A percentile compares a stretch with the other conserved stretches of the same genome.
phyloP scores from a whole-genome alignment of 164 flowering plant genomes.

The Platanus orientalis region DNA sequence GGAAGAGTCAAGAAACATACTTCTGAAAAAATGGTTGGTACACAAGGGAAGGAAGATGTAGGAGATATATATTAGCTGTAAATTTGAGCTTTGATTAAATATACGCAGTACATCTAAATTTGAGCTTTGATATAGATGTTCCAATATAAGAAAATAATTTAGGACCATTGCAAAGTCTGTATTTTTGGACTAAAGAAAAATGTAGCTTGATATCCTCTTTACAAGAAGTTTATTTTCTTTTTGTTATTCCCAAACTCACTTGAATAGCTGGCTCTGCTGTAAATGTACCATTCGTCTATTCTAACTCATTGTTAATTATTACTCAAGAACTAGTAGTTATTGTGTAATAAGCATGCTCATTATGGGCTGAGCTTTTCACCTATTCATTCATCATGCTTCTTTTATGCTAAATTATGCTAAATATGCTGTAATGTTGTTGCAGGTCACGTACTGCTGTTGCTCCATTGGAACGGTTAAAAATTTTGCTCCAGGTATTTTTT shows the following conservation, averaged over 20 bases:
- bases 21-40: too few species aligned
- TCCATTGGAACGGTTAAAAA: slow-evolving; percentile 86
- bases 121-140: too few species aligned
- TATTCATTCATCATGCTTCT: neutral
- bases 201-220: neutral
- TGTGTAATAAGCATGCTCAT: neutral
- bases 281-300: neutral
- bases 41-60: too few species aligned
- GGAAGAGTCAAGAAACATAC: too few species aligned
- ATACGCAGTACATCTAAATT: too few species aligned
- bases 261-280: too few species aligned
- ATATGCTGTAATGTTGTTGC: slow-evolving; percentile 7
- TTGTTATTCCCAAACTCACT: neutral
- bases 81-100: too few species aligned
- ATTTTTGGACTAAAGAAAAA: neutral
- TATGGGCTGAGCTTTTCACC: neutral
- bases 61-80: too few species aligned
- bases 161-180: too few species aligned
- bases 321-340: neutral
- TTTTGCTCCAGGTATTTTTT: slow-evolving; percentile 70
- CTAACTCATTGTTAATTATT: neutral
- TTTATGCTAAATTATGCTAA: neutral
- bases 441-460: slow-evolving; percentile 99
- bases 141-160: too few species aligned
- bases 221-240: neutral